Conservation (phyloP, 148 eudicot species). For the Salicornia ramosissima region DNA sequence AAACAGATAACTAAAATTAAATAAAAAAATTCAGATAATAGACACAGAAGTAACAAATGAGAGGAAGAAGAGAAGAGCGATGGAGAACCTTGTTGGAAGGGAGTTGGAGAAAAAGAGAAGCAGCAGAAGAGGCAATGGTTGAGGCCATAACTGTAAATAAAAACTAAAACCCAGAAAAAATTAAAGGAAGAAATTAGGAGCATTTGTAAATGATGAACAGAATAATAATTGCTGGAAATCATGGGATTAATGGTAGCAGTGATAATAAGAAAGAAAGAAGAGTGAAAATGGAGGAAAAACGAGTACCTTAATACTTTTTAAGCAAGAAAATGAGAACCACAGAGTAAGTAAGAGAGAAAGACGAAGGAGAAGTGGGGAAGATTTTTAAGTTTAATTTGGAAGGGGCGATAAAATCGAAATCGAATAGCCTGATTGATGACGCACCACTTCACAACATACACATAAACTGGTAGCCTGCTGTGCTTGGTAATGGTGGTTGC, state of each 20-base stretch:
- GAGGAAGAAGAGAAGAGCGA: neutral
- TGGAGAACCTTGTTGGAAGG: slow-evolving; percentile 38
- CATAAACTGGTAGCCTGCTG: too few relatives aligned
- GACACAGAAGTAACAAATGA: neutral
- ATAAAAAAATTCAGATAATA: neutral
- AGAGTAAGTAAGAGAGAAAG: neutral
- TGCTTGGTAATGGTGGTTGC: too few relatives aligned
- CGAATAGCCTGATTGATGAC: slow-evolving; percentile 1
- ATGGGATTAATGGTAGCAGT: neutral
- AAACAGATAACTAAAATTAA: neutral
- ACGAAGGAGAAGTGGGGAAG: neutral
- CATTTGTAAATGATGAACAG: neutral
- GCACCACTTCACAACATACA: too few relatives aligned
- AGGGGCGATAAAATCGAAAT: slow-evolving; percentile 15
- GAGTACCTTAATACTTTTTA: neutral
- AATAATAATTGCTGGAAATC: too few relatives aligned
- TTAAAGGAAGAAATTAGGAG: neutral
- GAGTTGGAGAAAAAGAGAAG: slow-evolving; percentile 41
- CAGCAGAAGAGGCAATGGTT: slow-evolving; percentile 38
- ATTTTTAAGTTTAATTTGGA: slow-evolving; percentile 6
- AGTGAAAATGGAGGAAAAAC: slow-evolving; percentile 2
- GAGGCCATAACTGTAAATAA: slow-evolving; percentile 50
- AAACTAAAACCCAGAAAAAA: neutral
- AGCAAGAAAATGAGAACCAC: too few relatives aligned
- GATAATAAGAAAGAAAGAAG: neutral